These are phyloP conservation scores for Tetracladium setigerum DNA, from an alignment of 495 filamentous ascomycete species.

Conservation along the genomic window DNA sequence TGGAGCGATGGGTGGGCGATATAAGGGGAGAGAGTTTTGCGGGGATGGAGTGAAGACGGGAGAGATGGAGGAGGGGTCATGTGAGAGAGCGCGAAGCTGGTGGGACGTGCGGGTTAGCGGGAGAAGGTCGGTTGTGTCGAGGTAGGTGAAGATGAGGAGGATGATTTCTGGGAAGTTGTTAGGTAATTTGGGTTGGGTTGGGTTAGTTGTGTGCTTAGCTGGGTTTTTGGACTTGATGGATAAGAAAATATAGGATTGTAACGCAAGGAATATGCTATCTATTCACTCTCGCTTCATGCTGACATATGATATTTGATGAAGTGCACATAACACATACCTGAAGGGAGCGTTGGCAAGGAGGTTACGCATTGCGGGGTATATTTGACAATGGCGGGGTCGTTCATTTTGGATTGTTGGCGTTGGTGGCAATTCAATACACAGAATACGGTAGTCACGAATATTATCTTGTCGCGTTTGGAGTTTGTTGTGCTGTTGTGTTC, in stretches of 20 bases:
- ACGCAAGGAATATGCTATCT: too few species aligned
- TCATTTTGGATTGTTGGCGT: neutral
- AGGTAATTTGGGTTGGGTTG: conserved; percentile 9
- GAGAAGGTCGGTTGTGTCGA: conserved; percentile 52
- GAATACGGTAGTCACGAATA: too few species aligned
- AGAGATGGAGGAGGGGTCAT: conserved; percentile 46
- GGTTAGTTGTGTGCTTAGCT: neutral
- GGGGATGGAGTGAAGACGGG: conserved; percentile 45
- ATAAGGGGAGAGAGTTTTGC: conserved; percentile 32
- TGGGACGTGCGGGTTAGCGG: conserved; percentile 47
- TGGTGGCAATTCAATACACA: neutral
- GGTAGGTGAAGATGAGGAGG: conserved; percentile 43
- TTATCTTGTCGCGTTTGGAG: too few species aligned
- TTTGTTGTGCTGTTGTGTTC: too few species aligned
- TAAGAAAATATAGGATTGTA: too few species aligned
- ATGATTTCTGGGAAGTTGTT: conserved; percentile 49
- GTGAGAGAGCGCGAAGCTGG: conserved; percentile 43
- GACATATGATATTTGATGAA: too few species aligned
- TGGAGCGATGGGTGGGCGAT: conserved; percentile 30
- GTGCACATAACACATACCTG: too few species aligned
- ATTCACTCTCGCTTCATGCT: too few species aligned
- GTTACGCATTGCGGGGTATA: neutral
- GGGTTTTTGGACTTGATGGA: neutral
- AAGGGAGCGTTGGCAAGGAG: neutral
- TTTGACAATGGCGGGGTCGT: neutral